Evolutionary conservation across 2,329 filamentous ascomycete genomes (phyloP), one percentile per base, ranked within the genome.

Genomic region (Didymella exigua): DNA sequence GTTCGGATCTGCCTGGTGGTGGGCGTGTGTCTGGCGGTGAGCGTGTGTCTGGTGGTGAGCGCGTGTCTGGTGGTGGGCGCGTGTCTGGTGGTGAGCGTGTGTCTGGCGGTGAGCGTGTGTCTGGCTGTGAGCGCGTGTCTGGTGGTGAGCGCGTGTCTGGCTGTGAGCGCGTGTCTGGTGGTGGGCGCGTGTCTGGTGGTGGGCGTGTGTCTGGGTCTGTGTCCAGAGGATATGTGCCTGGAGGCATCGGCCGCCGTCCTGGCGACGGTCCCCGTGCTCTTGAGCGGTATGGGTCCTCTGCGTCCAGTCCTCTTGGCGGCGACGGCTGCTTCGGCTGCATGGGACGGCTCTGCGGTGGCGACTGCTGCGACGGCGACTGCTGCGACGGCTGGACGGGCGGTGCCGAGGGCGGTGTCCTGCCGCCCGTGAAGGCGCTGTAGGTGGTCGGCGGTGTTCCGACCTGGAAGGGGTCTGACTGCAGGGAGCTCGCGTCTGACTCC

Each of bases 401-500:
- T 19, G 59, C 48, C 36, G 63, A 56, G 4, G 68, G 65, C 21
- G 69, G 66, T 18, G 67, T 64, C 30, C 59, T 62, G 44, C 61
- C 64, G n/a, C 63, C 59, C 9, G 59, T 56, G 16, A 51, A 56
- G 4, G 60, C 37, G 27, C 54, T 57, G 47, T 60, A 60, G 4
- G 66, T 52, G 4, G 62, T 60, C 9, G 70, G 70, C 5, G 71
- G 68, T 1, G 68, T 71, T 14, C 63, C 66, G 14, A 67, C 58
- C 27, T 66, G 67, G 48, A 67, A 62, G 1, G 69, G 69, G 44
- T 61, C 64, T 14, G 62, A 52, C 2, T 56, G 60, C 49, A 62
- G 41, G 13, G 65, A 68, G 49, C 71, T 74, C 19, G 71, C 69
- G 23, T 65, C 67, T 5, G 74, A 75, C 26, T 68, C 66, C 4